phyloP scores from a whole-genome alignment of 1,139 yeast species.

The Geotrichum carabidarum region DNA sequence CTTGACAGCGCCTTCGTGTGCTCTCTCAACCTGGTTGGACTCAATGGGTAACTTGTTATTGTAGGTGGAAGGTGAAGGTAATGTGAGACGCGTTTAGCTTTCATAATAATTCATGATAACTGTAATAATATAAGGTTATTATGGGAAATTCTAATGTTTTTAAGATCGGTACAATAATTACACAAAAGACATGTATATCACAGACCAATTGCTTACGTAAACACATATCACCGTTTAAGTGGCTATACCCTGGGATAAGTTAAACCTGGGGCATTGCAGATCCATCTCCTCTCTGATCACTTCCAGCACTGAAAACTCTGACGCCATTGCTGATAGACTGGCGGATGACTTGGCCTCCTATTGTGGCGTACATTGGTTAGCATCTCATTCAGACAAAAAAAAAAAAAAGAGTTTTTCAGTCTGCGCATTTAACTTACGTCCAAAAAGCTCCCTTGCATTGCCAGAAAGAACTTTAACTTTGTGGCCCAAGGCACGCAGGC shows the following conservation, averaged over 20 bases:
- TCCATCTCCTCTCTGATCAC: conserved; percentile 79
- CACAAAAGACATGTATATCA: no score
- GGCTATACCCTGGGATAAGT: not conserved
- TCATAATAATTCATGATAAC: no score
- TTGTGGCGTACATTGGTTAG: not conserved
- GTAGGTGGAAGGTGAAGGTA: no score
- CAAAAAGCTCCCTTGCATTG: conserved; percentile 31
- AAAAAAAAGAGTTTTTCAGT: not conserved
- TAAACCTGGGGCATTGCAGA: conserved; percentile 55
- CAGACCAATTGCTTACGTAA: no score
- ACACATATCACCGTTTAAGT: no score
- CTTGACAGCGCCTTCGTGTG: no score
- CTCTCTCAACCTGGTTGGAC: no score
- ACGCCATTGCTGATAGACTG: conserved; percentile 37
- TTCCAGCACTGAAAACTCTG: conserved; percentile 62
- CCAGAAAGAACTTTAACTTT: conserved; percentile 47
- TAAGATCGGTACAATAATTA: not conserved
- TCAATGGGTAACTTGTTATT: no score
- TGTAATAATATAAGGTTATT: no score
- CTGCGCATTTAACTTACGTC: conserved; percentile 20
- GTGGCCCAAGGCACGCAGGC: conserved; percentile 55
- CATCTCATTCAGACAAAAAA: conserved; percentile 44
- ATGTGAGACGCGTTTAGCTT: no score
- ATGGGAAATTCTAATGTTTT: not conserved
- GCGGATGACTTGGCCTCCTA: conserved; percentile 65